A percentile compares a stretch with the other conserved stretches of the same genome.
Conservation (phyloP, 2,329 filamentous ascomycete species). For the Alternaria sp. region DNA sequence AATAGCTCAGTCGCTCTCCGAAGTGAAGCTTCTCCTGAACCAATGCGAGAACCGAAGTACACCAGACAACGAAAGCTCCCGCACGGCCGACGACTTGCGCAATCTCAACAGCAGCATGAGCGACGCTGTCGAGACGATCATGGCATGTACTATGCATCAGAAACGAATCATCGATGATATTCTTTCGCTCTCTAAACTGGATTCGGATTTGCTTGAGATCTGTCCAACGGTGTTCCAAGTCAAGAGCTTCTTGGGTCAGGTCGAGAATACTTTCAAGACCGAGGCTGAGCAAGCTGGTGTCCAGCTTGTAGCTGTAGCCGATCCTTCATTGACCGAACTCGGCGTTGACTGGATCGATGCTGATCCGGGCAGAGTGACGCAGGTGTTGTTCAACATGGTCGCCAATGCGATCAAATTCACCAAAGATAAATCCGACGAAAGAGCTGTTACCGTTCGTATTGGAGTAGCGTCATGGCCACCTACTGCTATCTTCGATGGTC, state of each 20-base stretch:
- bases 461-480: conserved; percentile 1
- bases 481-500: background rate
- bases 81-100: background rate
- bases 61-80: background rate
- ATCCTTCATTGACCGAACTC: background rate
- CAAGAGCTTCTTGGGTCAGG: background rate
- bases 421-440: conserved; percentile 12
- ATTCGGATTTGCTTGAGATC: background rate
- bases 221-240: background rate
- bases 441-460: conserved; percentile 17
- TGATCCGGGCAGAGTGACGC: background rate
- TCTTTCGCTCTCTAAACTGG: background rate
- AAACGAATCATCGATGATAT: background rate
- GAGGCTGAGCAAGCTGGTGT: background rate
- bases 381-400: conserved; percentile 12
- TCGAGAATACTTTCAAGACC: background rate
- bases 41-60: background rate
- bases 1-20: background rate
- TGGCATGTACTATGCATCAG: background rate
- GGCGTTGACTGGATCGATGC: background rate
- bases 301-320: background rate
- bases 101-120: background rate
- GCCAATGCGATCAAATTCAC: conserved; percentile 43
- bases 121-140: background rate
- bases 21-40: background rate